Evolutionary conservation across 2,329 filamentous ascomycete genomes (phyloP).

Genomic region (Madurella fahalii): DNA sequence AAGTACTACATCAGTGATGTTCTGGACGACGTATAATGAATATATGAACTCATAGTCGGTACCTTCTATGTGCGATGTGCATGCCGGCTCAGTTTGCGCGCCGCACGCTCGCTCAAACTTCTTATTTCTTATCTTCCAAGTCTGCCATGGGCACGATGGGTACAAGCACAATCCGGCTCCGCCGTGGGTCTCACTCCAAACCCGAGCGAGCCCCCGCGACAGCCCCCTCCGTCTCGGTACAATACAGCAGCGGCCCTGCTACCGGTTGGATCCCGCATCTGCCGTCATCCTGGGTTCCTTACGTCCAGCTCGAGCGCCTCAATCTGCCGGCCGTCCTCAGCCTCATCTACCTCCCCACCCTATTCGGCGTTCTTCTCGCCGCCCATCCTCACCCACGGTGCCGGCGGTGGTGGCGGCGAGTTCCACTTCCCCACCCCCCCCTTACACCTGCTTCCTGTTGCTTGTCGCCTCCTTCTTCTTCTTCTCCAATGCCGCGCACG

Average conservation of each 20-base stretch:
- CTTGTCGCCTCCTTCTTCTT: constrained; percentile 32
- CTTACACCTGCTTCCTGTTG: constrained; percentile 12
- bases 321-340: neutral
- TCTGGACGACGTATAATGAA: too few species aligned
- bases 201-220: too few species aligned
- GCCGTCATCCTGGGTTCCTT: neutral
- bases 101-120: too few species aligned
- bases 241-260: neutral
- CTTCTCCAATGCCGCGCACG: constrained; percentile 32
- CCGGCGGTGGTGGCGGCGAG: neutral
- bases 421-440: neutral
- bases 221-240: neutral
- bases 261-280: neutral
- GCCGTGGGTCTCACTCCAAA: too few species aligned
- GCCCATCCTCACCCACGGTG: neutral
- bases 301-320: constrained; percentile 3
- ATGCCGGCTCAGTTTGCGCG: too few species aligned
- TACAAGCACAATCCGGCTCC: too few species aligned
- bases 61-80: too few species aligned
- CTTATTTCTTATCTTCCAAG: too few species aligned
- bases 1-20: too few species aligned
- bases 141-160: too few species aligned
- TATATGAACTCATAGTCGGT: too few species aligned
- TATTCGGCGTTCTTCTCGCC: neutral
- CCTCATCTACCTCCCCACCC: neutral